phyloP scores from a whole-genome alignment of 805 yeast genomes.

The Myxozyma vanderwaltii region DNA sequence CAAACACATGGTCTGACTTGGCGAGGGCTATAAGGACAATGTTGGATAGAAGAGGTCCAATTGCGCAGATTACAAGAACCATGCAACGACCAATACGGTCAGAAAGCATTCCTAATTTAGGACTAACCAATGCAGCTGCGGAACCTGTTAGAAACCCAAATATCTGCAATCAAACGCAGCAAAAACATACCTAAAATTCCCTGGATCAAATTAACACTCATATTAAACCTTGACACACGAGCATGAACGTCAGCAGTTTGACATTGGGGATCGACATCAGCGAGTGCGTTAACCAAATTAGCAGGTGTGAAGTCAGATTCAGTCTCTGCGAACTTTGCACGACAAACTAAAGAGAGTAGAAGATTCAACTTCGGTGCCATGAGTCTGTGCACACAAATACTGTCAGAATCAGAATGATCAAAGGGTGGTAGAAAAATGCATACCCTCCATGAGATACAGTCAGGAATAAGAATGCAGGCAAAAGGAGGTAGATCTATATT shows the following conservation, averaged over 20 bases:
- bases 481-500: conserved; percentile 19
- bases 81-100: conserved; percentile 31
- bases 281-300: background rate
- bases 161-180: background rate
- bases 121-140: conserved; percentile 25
- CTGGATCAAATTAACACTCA: conserved; percentile 21
- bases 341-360: conserved; percentile 19
- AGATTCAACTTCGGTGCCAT: conserved; percentile 30
- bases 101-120: conserved; percentile 27
- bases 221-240: conserved; percentile 19
- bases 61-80: conserved; percentile 17
- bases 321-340: conserved; percentile 14
- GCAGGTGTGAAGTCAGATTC: background rate
- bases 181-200: conserved; percentile 17
- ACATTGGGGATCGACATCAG: conserved; percentile 24
- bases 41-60: conserved; percentile 20
- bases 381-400: background rate
- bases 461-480: conserved; percentile 24
- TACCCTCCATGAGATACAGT: conserved; percentile 29
- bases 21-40: conserved; percentile 18
- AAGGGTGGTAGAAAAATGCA: background rate
- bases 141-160: background rate
- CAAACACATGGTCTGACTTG: conserved; percentile 11
- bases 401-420: background rate
- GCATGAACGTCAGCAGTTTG: conserved; percentile 30